Evolutionary conservation across 1,284 basidiomycete species (phyloP), one percentile per base, ranked within the genome.

Genomic region (Leccinum pachyderme): DNA sequence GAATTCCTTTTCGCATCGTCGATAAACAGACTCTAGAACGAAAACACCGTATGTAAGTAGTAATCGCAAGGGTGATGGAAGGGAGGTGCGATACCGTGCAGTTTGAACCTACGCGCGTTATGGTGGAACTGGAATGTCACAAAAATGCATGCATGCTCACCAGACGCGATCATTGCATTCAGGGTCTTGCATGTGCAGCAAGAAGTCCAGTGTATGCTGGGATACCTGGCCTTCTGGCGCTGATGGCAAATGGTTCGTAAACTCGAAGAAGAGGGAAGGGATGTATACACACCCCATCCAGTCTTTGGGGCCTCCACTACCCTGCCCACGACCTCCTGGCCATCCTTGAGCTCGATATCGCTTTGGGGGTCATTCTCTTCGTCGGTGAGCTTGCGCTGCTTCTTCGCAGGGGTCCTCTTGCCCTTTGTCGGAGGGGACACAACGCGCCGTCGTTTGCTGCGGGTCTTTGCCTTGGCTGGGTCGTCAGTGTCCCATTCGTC

Each of bases 161-260:
- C 94, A 97, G 67, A 92, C 84, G 13, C 94, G 81, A 65, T 96
- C 91, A 59, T 97, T 97, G 62, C 83, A 86, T 49, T 82, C 78
- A 2, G 91, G 90, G 59, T 91, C 82, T 64, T 80, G 78, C 46
- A 97, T 74, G 47, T 87, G 77, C 6, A 66, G 71, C 56, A 96
- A 72, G 67, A 96, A 96, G 63, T 89, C 74, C 31, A 97, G 70
- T 2, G 90, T 91, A 63, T 95, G 94, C 61, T 83, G 77, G 2
- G 93, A 95, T 66, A 97, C 86, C 66, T 87, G 85, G 3, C 94
- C 94, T 6, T 89, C 80, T 0, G 93, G 88, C 0, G 93, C 94
- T 43, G 41, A 43, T 92, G 62, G 5, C 29, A 57, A 45, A 8
- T 7, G 11, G 27, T 3, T 28, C 11, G 28, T 53, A 59, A 59